Base-by-base conservation (phyloP, 805 yeast species). In the Saccharomycopsis synnaedendra region DNA sequence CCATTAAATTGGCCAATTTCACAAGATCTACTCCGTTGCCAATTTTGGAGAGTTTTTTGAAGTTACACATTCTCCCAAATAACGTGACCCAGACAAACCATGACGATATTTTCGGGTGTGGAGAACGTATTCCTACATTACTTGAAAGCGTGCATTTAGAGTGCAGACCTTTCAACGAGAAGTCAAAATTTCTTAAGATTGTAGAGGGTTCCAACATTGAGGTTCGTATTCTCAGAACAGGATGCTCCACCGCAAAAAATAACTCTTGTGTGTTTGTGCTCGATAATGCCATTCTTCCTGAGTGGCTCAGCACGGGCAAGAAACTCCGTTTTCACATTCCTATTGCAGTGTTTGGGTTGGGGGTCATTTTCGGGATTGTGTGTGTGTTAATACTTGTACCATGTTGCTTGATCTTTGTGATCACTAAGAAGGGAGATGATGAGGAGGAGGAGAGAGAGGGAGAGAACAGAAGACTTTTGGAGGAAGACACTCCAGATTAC, bases 41-140 rank as follows among this genome's bases (percentile, higher is more conserved):
- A 1, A 66, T 69, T 11, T 60, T 86, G 33, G 68, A 68, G 39
- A 71, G 75, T 9, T 74, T 88, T 49, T 64, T 85, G 37, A 72
- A 71, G 44, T 64, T 85, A 44, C 97, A 89, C 60, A 66, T 86
- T 31, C 67, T 89, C 2, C 84, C 85, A 1, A 73, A 74, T 27
- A 67, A 72, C 28, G 74, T 82, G 7, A 60, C 79, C 2, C 10
- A 42, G 32, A 45, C 42, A 27, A 29, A 33, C 32, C 40, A 38
- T 19, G 50, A 39, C n/a, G 39, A 47, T 27, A 52, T 84, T 5
- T 57, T 76, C 9, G 55, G 64, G 4, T 84, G 93, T 58, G 65
- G 73, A 3, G 58, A 59, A 10, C 54, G 57, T 29, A 68, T 75
- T 10, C 64, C 64, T 27, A 74, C 82, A 0, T 54, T 74, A 6